Evolutionary conservation across 2,329 filamentous ascomycete genomes (phyloP).

Genomic region (Cryphonectria carpinicola): DNA sequence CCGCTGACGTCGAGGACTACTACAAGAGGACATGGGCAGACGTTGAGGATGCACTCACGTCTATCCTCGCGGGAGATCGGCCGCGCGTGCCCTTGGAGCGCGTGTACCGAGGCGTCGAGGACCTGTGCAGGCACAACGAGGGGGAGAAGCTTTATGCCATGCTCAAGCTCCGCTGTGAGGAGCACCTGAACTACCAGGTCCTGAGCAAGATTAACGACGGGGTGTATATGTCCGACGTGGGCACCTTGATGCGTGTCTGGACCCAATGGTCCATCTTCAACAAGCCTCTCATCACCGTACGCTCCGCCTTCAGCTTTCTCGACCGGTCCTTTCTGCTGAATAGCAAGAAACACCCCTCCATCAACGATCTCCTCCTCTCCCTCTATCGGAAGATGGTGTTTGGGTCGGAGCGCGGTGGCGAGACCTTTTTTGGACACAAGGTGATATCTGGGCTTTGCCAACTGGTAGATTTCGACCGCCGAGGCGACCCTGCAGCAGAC

Average conservation of each 20-base stretch:
- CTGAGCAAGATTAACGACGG: slow-evolving; percentile 56
- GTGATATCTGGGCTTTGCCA: slow-evolving; percentile 69
- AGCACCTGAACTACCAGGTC: slow-evolving; percentile 67
- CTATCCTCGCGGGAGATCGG: slow-evolving; percentile 69
- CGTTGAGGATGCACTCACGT: slow-evolving; percentile 71
- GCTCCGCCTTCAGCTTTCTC: slow-evolving; percentile 91
- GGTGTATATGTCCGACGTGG: slow-evolving; percentile 59
- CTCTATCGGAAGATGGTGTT: slow-evolving; percentile 71
- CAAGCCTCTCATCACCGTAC: slow-evolving; percentile 68
- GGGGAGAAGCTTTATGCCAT: slow-evolving; percentile 69
- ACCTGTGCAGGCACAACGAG: slow-evolving; percentile 80
- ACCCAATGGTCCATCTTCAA: slow-evolving; percentile 78
- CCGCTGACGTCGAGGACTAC: slow-evolving; percentile 73
- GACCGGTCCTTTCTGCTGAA: slow-evolving; percentile 87
- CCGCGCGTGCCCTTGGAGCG: slow-evolving; percentile 80
- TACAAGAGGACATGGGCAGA: slow-evolving; percentile 76
- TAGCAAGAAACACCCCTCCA: slow-evolving; percentile 67
- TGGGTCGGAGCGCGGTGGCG: slow-evolving; percentile 32
- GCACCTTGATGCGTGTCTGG: slow-evolving; percentile 61
- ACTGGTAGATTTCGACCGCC: slow-evolving; percentile 74
- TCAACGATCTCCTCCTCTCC: slow-evolving; percentile 79
- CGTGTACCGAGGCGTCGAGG: slow-evolving; percentile 88
- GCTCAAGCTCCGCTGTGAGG: slow-evolving; percentile 68
- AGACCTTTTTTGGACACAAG: slow-evolving; percentile 35
- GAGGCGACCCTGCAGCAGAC: slow-evolving; percentile 60